phyloP scores from a whole-genome alignment of 306 rosid species.

The Lupinus albus region DNA sequence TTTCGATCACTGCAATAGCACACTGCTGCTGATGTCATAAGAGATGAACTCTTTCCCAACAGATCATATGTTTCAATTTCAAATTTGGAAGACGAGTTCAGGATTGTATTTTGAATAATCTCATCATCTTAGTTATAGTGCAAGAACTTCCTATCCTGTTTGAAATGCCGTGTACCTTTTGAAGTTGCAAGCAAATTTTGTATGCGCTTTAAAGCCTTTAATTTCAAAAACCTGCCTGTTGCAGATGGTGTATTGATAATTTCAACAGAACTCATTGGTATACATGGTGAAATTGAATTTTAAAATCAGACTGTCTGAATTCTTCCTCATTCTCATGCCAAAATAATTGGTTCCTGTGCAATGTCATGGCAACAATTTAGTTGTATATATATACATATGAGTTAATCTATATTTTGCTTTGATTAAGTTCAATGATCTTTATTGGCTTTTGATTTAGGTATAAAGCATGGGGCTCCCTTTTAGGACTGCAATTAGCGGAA shows the following conservation, averaged over 20 bases:
- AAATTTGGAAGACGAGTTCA: slow-evolving; percentile 16
- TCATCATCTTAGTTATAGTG: slow-evolving; percentile 23
- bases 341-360: slow-evolving; percentile 30
- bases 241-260: slow-evolving; percentile 25
- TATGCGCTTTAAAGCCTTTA: slow-evolving; percentile 21
- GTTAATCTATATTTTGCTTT: slow-evolving; percentile 20
- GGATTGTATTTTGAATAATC: background rate
- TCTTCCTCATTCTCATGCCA: slow-evolving; percentile 10
- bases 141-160: slow-evolving; percentile 23
- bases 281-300: slow-evolving; percentile 27
- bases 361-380: slow-evolving; percentile 4
- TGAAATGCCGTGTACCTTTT: slow-evolving; percentile 31
- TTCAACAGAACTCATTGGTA: slow-evolving; percentile 15
- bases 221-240: slow-evolving; percentile 22
- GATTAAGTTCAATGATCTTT: slow-evolving; percentile 37
- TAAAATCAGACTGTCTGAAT: slow-evolving; percentile 19
- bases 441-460: slow-evolving; percentile 64
- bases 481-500: slow-evolving; percentile 87
- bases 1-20: slow-evolving; percentile 34
- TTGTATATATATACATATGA: slow-evolving; percentile 10
- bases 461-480: slow-evolving; percentile 97
- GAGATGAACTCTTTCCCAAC: slow-evolving; percentile 15
- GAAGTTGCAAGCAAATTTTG: slow-evolving; percentile 31
- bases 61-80: slow-evolving; percentile 18
- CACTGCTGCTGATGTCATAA: slow-evolving; percentile 16